Percentiles rank a stretch among this genome's conserved stretches.
Evolutionary conservation across 148 eudicot genomes (phyloP).

Genomic region (Pharnaceum exiguum): DNA sequence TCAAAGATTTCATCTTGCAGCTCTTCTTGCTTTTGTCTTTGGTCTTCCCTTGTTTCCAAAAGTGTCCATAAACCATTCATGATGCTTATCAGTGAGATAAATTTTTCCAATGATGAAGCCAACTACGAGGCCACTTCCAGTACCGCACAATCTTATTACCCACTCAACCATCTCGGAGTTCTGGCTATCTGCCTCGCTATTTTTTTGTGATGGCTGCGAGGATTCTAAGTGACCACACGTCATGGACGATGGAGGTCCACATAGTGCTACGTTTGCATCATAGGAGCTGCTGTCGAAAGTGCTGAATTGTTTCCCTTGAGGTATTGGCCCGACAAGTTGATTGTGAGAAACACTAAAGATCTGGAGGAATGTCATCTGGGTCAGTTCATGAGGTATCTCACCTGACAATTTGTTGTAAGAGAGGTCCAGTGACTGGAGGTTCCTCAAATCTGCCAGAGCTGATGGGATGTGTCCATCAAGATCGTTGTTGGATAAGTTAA

Average conservation of each 20-base stretch:
- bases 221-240: too few relatives aligned
- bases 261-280: slow-evolving; percentile 20
- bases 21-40: too few relatives aligned
- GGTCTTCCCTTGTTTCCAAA: too few relatives aligned
- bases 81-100: slow-evolving; percentile 8
- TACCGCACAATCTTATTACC: too few relatives aligned
- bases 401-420: slow-evolving; percentile 33
- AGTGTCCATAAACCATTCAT: too few relatives aligned
- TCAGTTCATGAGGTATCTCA: slow-evolving; percentile 21
- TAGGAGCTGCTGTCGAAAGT: slow-evolving; percentile 25
- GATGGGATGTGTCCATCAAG: slow-evolving; percentile 23
- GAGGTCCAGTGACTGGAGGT: slow-evolving; percentile 30
- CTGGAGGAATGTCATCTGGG: slow-evolving; percentile 14
- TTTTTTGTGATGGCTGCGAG: too few relatives aligned
- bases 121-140: too few relatives aligned
- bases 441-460: slow-evolving; percentile 17
- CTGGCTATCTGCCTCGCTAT: too few relatives aligned
- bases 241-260: slow-evolving; percentile 18
- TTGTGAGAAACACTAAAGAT: slow-evolving; percentile 29
- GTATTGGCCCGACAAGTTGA: slow-evolving; percentile 24
- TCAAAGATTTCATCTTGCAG: too few relatives aligned
- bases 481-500: slow-evolving; percentile 35
- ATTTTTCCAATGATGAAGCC: background rate
- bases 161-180: too few relatives aligned
- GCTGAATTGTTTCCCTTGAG: slow-evolving; percentile 20